Conservation (phyloP, 2,329 filamentous ascomycete species). For the Sclerotinia spermophila region DNA sequence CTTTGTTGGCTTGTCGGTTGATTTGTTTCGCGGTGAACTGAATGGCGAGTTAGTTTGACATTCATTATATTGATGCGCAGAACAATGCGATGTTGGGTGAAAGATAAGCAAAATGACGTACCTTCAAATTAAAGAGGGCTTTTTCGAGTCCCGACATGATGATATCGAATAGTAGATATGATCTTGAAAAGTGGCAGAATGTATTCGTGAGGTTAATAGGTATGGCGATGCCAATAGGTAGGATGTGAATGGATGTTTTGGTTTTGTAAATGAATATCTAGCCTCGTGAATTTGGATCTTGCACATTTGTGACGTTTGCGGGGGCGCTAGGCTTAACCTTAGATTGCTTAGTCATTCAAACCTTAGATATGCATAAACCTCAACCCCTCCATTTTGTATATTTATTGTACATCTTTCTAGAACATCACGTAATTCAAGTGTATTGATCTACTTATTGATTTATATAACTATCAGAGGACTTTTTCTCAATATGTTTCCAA, state of each 20-base stretch:
- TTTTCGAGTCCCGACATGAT: constrained; percentile 59
- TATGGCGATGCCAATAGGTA: constrained; percentile 1
- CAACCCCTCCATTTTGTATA: not conserved
- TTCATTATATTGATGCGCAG: constrained; percentile 1
- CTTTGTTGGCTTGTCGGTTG: constrained; percentile 58
- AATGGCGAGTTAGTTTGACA: constrained; percentile 17
- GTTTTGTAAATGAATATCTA: constrained; percentile 8
- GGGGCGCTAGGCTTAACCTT: constrained; percentile 9
- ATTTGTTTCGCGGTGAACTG: constrained; percentile 60
- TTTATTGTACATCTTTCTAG: not conserved
- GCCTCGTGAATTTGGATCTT: constrained; percentile 12
- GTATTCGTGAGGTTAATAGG: not conserved
- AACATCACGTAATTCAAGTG: not conserved
- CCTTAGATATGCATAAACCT: not conserved
- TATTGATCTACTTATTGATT: not conserved
- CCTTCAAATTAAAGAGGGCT: constrained; percentile 60
- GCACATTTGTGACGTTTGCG: constrained; percentile 6
- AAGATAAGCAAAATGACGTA: constrained; percentile 34
- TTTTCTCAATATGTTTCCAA: constrained; percentile 39
- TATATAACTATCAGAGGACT: not conserved
- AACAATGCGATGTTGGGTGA: not conserved
- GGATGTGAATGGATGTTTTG: not conserved
- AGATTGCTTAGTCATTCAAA: not conserved
- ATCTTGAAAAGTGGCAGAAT: not conserved
- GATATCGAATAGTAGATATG: not conserved